These are phyloP conservation scores for Geranomyces variabilis DNA, from an alignment of 192 early-diverging fungal species.

Conservation along the genomic window DNA sequence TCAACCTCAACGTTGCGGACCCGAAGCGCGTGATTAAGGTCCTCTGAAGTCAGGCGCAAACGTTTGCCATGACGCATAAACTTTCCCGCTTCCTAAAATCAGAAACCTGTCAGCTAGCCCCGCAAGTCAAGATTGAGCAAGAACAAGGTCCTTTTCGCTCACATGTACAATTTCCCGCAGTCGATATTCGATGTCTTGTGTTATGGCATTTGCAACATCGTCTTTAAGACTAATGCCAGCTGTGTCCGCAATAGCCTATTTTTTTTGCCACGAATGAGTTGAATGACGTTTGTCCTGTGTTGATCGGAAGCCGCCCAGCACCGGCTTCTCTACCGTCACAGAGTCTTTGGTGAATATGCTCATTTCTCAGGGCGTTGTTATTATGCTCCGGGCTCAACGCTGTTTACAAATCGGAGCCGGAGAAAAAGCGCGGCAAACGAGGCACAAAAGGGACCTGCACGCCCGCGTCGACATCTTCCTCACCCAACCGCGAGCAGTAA, in stretches of 20 bases:
- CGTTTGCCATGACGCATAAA: constrained; percentile 96
- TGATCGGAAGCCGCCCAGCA: too few species aligned
- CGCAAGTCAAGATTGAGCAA: too few species aligned
- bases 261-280: too few species aligned
- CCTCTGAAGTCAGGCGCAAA: constrained; percentile 76
- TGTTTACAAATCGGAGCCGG: too few species aligned
- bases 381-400: too few species aligned
- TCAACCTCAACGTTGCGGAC: constrained; percentile 87
- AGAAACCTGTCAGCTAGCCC: neutral
- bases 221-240: constrained; percentile 86
- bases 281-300: too few species aligned
- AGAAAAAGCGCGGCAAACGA: too few species aligned
- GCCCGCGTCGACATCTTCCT: too few species aligned
- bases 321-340: neutral
- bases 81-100: constrained; percentile 81
- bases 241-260: constrained; percentile 72
- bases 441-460: too few species aligned
- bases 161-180: constrained; percentile 89
- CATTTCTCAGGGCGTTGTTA: neutral
- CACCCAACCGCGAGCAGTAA: neutral
- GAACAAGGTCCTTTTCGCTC: neutral
- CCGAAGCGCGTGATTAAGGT: constrained; percentile 88
- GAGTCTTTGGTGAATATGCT: constrained; percentile 14
- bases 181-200: constrained; percentile 94
- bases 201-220: constrained; percentile 77